These are phyloP conservation scores for Drechslerella stenobrocha DNA, from an alignment of 2,329 filamentous ascomycete genomes.

Conservation along the genomic window DNA sequence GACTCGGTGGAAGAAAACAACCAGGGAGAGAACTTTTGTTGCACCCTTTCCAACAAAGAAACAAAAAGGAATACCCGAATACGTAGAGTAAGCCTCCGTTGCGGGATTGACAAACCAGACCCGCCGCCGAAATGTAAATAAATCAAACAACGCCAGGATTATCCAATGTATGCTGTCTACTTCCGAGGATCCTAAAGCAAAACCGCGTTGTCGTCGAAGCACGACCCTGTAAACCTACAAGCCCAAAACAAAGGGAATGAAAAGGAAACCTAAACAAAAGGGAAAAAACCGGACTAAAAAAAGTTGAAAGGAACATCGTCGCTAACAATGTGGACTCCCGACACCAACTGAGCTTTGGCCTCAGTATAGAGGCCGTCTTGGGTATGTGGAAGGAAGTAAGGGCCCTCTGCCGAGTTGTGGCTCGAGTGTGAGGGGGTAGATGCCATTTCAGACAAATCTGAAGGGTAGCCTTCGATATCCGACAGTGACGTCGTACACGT, in stretches of 20 bases:
- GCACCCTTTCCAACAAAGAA: neutral
- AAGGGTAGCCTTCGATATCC: conserved; percentile 41
- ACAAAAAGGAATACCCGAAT: neutral
- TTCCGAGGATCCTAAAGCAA: conserved; percentile 2
- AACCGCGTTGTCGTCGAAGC: conserved; percentile 1
- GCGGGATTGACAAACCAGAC: neutral
- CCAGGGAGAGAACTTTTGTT: conserved; percentile 1
- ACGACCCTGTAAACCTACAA: neutral
- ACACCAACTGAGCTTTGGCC: conserved; percentile 19
- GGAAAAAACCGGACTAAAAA: conserved; percentile 20
- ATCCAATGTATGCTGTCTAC: conserved; percentile 5
- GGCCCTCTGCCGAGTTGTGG: conserved; percentile 42
- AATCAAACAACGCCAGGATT: neutral
- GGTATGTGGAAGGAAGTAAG: conserved; percentile 30
- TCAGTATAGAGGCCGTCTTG: conserved; percentile 40
- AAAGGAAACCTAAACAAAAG: neutral
- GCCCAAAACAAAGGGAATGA: conserved; percentile 24
- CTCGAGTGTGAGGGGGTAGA: conserved; percentile 44
- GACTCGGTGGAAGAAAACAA: neutral
- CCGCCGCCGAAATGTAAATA: neutral
- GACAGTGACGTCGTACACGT: conserved; percentile 47
- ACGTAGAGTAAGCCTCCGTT: no score
- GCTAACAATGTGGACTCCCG: conserved; percentile 33
- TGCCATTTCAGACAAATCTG: conserved; percentile 40
- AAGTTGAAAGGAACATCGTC: conserved; percentile 46